Percentiles rank a stretch among this genome's conserved stretches.
Conservation (phyloP, 495 filamentous ascomycete genomes). For the Pseudoneurospora amorphoporcata region DNA sequence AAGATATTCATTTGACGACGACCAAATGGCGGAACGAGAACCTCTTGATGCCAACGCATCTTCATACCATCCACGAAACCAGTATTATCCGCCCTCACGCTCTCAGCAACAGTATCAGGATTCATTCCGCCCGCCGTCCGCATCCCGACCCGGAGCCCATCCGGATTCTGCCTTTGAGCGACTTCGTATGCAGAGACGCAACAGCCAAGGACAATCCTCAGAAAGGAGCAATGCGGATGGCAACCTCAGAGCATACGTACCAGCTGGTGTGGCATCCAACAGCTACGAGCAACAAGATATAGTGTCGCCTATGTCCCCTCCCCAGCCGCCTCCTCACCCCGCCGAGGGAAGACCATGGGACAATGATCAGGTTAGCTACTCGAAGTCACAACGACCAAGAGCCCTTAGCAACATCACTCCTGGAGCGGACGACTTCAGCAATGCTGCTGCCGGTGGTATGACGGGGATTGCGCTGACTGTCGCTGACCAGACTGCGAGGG, state of each 20-base stretch:
- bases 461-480: constrained; percentile 65
- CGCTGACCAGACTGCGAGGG: constrained; percentile 59
- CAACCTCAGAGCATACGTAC: constrained; percentile 9
- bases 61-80: constrained; percentile 6
- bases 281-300: constrained; percentile 5
- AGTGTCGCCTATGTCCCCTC: constrained; percentile 14
- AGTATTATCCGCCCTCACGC: constrained; percentile 10
- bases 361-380: constrained; percentile 10
- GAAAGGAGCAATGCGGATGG: constrained; percentile 4
- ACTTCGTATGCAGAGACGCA: constrained; percentile 27
- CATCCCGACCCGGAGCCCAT: constrained; percentile 25
- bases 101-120: constrained; percentile 16
- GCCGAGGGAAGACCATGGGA: constrained; percentile 3
- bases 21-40: constrained; percentile 24
- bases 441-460: constrained; percentile 62
- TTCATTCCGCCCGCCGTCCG: constrained; percentile 14
- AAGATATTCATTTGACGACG: constrained; percentile 23
- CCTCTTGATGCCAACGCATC: constrained; percentile 21
- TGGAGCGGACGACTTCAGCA: constrained; percentile 65
- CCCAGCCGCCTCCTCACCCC: constrained; percentile 16
- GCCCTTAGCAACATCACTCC: constrained; percentile 51
- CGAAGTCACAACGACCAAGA: background rate
- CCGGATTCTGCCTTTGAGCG: constrained; percentile 34
- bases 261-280: constrained; percentile 2
- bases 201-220: constrained; percentile 20